Base-by-base conservation (phyloP, 2,329 filamentous ascomycete species). In the Colletotrichum euphorbiae region DNA sequence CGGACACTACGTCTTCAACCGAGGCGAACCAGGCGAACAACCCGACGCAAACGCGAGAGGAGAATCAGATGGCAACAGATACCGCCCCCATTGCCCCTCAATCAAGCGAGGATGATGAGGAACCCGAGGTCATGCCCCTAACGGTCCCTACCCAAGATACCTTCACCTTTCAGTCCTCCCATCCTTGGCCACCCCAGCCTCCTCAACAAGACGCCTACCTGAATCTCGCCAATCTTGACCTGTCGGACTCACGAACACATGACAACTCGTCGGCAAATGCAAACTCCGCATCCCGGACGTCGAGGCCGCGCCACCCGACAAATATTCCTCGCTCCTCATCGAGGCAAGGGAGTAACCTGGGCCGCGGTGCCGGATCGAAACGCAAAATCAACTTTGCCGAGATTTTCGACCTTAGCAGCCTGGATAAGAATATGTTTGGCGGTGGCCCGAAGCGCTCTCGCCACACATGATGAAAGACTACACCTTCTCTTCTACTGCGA, bases 361-460 rank as follows among this genome's bases (percentile, higher is more conserved):
- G 89, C 4, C 85, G 85, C 67, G 89, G 88, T 6, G 87, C 90
- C 8, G 92, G 92, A 2, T 85, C 89, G 72, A 95, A 95, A 78
- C 86, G 92, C 46, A 87, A 91, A 73, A 85, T 93, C 72, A 91
- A 92, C 73, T 86, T 92, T 73, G 87, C 89, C 24, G 92, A 94
- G 74, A 89, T 93, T 61, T 94, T 94, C 75, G 91, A 93, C 74
- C 81, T 92, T 7, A 87, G 88, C 60, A 89, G 87, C 71, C 77
- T 91, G 57, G 87, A 87, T 48, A 91, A 90, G 74, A 90, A 93
- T 69, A 76, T 83, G 38, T 85, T 85, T 71, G 82, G 83, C 13
- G 77, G 78, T 40, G 78, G 80, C 46, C 77, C 77, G 13, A 89
- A 89, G 75, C 80, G 87, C 65, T 82, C 79, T 60, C 81, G 86